A percentile compares a stretch with the other conserved stretches of the same genome.
phyloP scores from a whole-genome alignment of 371 early-diverging fungal species.

The Saksenaea vasiformis region DNA sequence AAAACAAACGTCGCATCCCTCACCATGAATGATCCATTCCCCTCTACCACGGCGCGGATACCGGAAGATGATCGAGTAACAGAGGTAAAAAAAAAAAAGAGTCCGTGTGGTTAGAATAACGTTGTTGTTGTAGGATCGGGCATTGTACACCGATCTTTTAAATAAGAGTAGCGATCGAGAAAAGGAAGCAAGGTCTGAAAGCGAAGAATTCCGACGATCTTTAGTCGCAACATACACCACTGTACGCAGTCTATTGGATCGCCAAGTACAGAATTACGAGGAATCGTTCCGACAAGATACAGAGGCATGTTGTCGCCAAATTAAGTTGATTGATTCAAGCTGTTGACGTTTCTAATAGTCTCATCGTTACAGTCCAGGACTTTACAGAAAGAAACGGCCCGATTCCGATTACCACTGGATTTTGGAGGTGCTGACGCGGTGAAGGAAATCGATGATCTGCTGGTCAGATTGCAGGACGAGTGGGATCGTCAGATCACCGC shows the following conservation, averaged over 20 bases:
- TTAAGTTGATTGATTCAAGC: background rate
- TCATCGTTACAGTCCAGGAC: slow-evolving; percentile 4
- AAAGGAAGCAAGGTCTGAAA: slow-evolving; percentile 24
- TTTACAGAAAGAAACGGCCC: slow-evolving; percentile 16
- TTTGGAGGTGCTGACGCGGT: slow-evolving; percentile 35
- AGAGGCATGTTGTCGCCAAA: background rate
- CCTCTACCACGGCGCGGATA: slow-evolving; percentile 2
- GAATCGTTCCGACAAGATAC: slow-evolving; percentile 7
- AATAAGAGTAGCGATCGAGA: slow-evolving; percentile 31
- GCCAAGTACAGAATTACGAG: slow-evolving; percentile 24
- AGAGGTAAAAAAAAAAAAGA: slow-evolving; percentile 8
- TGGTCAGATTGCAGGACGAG: slow-evolving; percentile 39
- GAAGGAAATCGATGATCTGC: slow-evolving; percentile 30
- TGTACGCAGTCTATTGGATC: slow-evolving; percentile 24
- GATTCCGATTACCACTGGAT: slow-evolving; percentile 33
- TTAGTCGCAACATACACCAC: slow-evolving; percentile 30
- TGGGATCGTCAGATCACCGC: slow-evolving; percentile 36
- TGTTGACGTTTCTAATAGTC: slow-evolving; percentile 4
- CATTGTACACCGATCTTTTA: slow-evolving; percentile 29
- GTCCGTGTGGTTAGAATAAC: slow-evolving; percentile 1
- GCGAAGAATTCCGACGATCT: slow-evolving; percentile 22
- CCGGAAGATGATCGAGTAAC: slow-evolving; percentile 10
- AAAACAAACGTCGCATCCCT: slow-evolving; percentile 27
- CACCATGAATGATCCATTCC: slow-evolving; percentile 28
- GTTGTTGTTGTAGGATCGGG: slow-evolving; percentile 17